Base-by-base conservation (phyloP, 495 filamentous ascomycete species). In the Aspergillus sclerotioniger region DNA sequence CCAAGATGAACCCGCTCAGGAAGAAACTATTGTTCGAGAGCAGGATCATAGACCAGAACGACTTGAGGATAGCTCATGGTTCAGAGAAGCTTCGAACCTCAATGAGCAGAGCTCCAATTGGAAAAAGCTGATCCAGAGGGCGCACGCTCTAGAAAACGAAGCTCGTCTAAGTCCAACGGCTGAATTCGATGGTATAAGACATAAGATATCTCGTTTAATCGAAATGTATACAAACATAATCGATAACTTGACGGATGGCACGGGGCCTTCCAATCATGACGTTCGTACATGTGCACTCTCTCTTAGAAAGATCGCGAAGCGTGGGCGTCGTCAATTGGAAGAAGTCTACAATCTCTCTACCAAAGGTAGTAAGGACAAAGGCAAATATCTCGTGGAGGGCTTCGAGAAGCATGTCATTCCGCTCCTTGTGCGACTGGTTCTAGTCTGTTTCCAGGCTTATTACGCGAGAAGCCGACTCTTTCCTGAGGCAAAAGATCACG, bases 361-460 rank as follows among this genome's bases (percentile, higher is more conserved):
- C 8, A 10, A 45, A 3, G 41, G 53, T 0, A 21, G 33, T 20
- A 19, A 16, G 12, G 15, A 6, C 12, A 52, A 31, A 53, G 54
- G 46, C 20, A 46, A 6, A 7, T 15, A 43, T 8, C 35, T 68
- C 6, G 44, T 70, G 25, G 33, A 58, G 15, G 63, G 59, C 39
- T 66, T 72, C 28, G 67, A 70, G 48, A 57, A 53, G 3, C 47
- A 65, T 31, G 54, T 71, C 3, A 39, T 72, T 3, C 65, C 66
- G 6, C 44, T 45, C 1, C 51, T 71, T 48, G 61, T 68, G 19
- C 33, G 58, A 6, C 35, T 72, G 41, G 43, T 63, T 8, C 15
- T 64, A 13, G 28, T 55, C 33, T 64, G 64, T 13, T 63, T 72
- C 51, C 58, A 66, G 44, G 58, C 62, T 13, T 69, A 67, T 33